Base-by-base conservation (phyloP, 2,329 filamentous ascomycete species). In the Alternaria arborescens region DNA sequence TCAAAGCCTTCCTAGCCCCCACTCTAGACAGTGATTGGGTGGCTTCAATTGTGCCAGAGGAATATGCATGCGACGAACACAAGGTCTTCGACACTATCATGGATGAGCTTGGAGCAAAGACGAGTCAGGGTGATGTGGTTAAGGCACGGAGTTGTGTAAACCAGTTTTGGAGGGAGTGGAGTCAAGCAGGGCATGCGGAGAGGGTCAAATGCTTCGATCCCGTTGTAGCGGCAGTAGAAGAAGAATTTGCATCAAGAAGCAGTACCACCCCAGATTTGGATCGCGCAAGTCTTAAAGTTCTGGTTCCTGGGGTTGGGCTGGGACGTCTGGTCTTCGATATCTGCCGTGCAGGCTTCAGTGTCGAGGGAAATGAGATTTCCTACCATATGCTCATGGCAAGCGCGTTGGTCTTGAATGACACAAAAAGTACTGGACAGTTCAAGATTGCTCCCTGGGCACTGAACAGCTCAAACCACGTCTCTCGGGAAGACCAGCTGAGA, bases 141-240 rank as follows among this genome's bases (percentile, higher is more conserved):
- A 99, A 98, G 79, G 94, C 94, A 2, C 87, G 93, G 64, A 97
- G 93, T 72, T 98, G 94, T 2, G 85, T 99, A 52, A 89, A 94
- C 11, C 95, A 99, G 74, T 92, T 98, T 77, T 98, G 94, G 78
- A 89, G 95, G 16, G 95, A 99, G 78, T 99, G 96, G 95, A 93
- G 92, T 24, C 85, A 83, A 2, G 93, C 91, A 71, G 95, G 94
- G 0, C 82, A 81, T 3, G 75, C 78, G 0, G 96, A 99, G 81
- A 84, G 95, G 40, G 83, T 87, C n/a, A 87, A 88, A 3, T 93
- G 91, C 73, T 96, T 95, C 73, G 85, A 83, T 0, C 93, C 92
- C 0, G 86, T 98, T 7, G 80, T 96, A 60, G 74, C 78, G 18
- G 89, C 88, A 24, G 82, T 99, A 16, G 80, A 50, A 32, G 30